Conservation (phyloP, 2,329 filamentous ascomycete genomes). For the Apiospora phragmitis region DNA sequence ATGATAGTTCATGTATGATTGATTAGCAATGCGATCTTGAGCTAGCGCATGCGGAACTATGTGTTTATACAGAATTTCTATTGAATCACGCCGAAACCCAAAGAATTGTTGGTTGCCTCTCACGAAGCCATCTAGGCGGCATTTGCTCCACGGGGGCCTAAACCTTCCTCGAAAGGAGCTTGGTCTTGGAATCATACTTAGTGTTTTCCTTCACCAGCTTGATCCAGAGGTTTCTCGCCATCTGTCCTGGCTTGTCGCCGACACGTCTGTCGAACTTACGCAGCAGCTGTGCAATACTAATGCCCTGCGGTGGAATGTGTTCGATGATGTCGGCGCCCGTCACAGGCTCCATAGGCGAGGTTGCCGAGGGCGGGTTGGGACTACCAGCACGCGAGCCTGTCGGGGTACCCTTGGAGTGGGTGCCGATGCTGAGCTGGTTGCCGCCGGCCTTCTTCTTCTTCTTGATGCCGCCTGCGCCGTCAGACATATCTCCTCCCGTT, state of each 20-base stretch:
- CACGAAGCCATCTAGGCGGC: not conserved
- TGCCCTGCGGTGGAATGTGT: slow-evolving; percentile 51
- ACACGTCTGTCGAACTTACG: slow-evolving; percentile 55
- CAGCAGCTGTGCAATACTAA: slow-evolving; percentile 55
- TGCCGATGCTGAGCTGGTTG: slow-evolving; percentile 27
- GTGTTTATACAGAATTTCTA: slow-evolving; percentile 8
- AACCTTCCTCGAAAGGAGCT: slow-evolving; percentile 48
- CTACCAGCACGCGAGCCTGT: slow-evolving; percentile 63
- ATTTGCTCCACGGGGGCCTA: slow-evolving; percentile 18
- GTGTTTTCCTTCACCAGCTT: slow-evolving; percentile 57
- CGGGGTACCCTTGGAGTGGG: slow-evolving; percentile 51
- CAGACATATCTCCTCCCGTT: slow-evolving; percentile 68
- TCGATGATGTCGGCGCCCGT: slow-evolving; percentile 56
- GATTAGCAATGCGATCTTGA: not conserved
- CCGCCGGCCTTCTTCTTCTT: slow-evolving; percentile 56
- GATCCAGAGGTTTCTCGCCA: slow-evolving; percentile 58
- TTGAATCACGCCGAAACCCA: not conserved
- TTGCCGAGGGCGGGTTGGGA: slow-evolving; percentile 45
- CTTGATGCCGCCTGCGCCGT: slow-evolving; percentile 53
- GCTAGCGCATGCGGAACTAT: not conserved
- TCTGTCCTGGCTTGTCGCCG: slow-evolving; percentile 51
- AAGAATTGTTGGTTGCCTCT: not conserved
- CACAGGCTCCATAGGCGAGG: slow-evolving; percentile 38
- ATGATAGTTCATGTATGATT: not conserved
- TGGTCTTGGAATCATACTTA: slow-evolving; percentile 55